Percentiles rank a stretch among this genome's conserved stretches.
These are phyloP conservation scores for Ophiostoma sp. DNA, from an alignment of 2,329 filamentous ascomycete genomes.

Conservation along the genomic window DNA sequence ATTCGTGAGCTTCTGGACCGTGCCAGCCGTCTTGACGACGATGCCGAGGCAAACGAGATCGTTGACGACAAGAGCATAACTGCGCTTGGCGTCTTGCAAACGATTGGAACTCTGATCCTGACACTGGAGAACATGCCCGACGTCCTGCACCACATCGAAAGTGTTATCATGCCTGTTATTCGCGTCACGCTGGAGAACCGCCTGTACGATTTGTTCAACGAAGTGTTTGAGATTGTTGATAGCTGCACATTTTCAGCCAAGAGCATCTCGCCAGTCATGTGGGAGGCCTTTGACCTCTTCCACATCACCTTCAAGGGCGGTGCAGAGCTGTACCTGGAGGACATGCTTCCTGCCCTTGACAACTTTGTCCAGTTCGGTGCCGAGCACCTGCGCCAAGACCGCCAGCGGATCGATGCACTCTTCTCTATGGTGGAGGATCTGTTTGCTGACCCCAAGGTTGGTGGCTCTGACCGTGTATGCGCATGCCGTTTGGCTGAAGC, in stretches of 20 bases:
- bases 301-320: constrained; percentile 96
- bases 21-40: constrained; percentile 69
- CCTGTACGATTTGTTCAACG: constrained; percentile 95
- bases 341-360: constrained; percentile 96
- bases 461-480: constrained; percentile 90
- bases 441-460: constrained; percentile 86
- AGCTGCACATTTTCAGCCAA: constrained; percentile 98
- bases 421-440: constrained; percentile 94
- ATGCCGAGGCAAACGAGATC: constrained; percentile 81
- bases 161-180: constrained; percentile 94
- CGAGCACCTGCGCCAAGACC: constrained; percentile 72
- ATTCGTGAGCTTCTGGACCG: constrained; percentile 87
- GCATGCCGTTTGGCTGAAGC: constrained; percentile 96
- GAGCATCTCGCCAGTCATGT: constrained; percentile 93
- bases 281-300: constrained; percentile 95
- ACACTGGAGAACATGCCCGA: constrained; percentile 96
- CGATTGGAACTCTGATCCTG: constrained; percentile 92
- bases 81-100: constrained; percentile 90
- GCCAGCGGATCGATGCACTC: constrained; percentile 78
- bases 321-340: constrained; percentile 93
- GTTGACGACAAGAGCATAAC: constrained; percentile 98
- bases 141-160: constrained; percentile 88
- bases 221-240: constrained; percentile 98
- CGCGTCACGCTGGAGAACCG: constrained; percentile 96
- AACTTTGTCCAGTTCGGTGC: constrained; percentile 96